Evolutionary conservation across 1,284 basidiomycete species (phyloP).

Genomic region (Cutaneotrichosporon dermatis): DNA sequence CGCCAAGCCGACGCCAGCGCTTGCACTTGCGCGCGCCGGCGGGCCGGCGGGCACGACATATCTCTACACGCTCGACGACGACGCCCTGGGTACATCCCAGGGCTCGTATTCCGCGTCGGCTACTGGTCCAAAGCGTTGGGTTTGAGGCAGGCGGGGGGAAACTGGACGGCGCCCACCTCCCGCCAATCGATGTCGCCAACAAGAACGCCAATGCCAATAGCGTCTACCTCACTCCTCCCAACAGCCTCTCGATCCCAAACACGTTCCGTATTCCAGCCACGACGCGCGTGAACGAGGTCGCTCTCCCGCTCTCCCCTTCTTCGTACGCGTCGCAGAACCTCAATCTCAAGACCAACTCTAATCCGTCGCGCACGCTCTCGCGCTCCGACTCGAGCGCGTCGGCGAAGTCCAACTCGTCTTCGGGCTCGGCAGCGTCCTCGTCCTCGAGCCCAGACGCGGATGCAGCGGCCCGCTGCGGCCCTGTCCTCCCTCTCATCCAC

Average conservation of each 20-base stretch:
- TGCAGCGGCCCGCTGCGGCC: constrained; percentile 11
- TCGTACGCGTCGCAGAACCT: neutral
- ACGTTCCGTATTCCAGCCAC: constrained; percentile 1
- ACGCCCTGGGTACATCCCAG: constrained; percentile 17
- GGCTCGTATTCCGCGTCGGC: constrained; percentile 34
- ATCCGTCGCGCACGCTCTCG: neutral
- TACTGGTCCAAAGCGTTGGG: constrained; percentile 47
- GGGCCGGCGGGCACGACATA: constrained; percentile 41
- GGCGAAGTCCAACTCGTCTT: neutral
- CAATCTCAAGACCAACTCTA: neutral
- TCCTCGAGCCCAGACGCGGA: neutral
- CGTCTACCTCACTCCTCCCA: constrained; percentile 5
- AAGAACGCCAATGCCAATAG: neutral
- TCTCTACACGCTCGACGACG: constrained; percentile 28
- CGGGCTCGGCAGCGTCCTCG: neutral
- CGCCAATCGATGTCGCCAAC: constrained; percentile 1
- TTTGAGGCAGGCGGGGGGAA: constrained; percentile 51
- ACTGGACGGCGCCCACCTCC: constrained; percentile 4
- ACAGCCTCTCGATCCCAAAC: neutral
- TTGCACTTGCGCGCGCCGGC: constrained; percentile 45
- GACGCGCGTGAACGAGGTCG: neutral
- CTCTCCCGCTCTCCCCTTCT: neutral
- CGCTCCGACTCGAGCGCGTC: constrained; percentile 1
- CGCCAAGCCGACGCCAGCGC: constrained; percentile 17
- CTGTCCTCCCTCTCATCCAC: constrained; percentile 36